Conservation (phyloP, 2,329 filamentous ascomycete genomes). For the Orbilia ellipsospora region DNA sequence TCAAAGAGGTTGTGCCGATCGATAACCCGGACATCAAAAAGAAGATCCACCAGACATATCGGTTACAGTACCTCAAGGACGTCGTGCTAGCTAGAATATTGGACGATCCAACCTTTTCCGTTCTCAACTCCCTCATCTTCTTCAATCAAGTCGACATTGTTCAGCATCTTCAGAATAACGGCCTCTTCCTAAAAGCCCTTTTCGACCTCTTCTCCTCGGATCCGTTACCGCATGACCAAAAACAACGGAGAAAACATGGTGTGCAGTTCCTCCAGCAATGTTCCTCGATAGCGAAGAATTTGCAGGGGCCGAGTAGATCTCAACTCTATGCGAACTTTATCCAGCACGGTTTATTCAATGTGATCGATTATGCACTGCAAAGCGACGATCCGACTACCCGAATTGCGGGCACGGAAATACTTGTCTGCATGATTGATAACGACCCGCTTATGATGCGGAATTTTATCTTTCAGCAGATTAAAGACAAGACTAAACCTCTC, state of each 20-base stretch:
- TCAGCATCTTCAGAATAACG: conserved; percentile 88
- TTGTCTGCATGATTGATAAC: conserved; percentile 94
- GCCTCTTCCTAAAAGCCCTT: conserved; percentile 80
- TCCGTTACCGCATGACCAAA: conserved; percentile 60
- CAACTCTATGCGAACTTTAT: conserved; percentile 91
- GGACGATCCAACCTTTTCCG: conserved; percentile 96
- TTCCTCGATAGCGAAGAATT: conserved; percentile 90
- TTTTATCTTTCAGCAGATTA: conserved; percentile 91
- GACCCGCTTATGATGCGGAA: conserved; percentile 93
- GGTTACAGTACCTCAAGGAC: conserved; percentile 95
- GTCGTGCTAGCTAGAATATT: conserved; percentile 96
- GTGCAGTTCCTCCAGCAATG: conserved; percentile 98
- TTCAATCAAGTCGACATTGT: conserved; percentile 99
- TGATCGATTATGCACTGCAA: conserved; percentile 90
- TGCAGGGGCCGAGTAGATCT: conserved; percentile 83
- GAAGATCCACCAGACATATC: conserved; percentile 97
- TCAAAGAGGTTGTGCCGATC: conserved; percentile 95
- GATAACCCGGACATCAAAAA: conserved; percentile 81
- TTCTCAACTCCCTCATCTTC: conserved; percentile 97
- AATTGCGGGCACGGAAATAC: conserved; percentile 90
- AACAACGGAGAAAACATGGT: conserved; percentile 80
- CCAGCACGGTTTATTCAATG: conserved; percentile 82
- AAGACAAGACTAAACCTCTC: conserved; percentile 83
- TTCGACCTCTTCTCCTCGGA: conserved; percentile 80
- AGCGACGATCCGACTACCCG: conserved; percentile 85